Evolutionary conservation across 176 grass and related monocot genomes (phyloP).

Genomic region (Triticum timopheevii): DNA sequence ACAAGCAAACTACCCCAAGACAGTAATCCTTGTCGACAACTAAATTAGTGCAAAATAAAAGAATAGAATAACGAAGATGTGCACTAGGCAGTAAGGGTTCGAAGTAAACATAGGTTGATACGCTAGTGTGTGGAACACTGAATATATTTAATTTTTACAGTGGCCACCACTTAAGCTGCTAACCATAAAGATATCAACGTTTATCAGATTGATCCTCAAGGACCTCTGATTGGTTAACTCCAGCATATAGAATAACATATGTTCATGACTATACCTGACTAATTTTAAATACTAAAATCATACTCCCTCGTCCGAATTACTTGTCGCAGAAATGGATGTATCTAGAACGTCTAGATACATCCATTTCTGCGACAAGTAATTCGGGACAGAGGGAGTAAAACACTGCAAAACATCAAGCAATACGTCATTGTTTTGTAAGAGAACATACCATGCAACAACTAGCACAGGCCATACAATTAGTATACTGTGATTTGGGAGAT

Average conservation of each 20-base stretch:
- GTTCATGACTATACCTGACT: not conserved
- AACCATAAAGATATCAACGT: not conserved
- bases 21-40: not conserved
- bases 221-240: not conserved
- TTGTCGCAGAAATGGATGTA: no score
- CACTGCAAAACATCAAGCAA: not conserved
- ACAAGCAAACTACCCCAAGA: not conserved
- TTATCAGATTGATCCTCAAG: not conserved
- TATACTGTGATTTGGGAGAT: conserved; percentile 14
- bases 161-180: not conserved
- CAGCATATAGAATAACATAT: not conserved
- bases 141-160: not conserved
- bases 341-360: no score
- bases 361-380: no score
- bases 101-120: not conserved
- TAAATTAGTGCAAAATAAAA: conserved; percentile 7
- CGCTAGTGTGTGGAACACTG: not conserved
- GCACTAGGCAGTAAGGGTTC: not conserved
- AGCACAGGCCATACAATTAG: not conserved
- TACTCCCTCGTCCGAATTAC: no score
- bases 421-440: not conserved
- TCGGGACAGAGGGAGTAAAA: not conserved
- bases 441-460: conserved; percentile 8
- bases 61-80: not conserved
- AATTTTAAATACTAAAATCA: not conserved